phyloP scores from a whole-genome alignment of 192 early-diverging fungal genomes.

The Backusella sp. region DNA sequence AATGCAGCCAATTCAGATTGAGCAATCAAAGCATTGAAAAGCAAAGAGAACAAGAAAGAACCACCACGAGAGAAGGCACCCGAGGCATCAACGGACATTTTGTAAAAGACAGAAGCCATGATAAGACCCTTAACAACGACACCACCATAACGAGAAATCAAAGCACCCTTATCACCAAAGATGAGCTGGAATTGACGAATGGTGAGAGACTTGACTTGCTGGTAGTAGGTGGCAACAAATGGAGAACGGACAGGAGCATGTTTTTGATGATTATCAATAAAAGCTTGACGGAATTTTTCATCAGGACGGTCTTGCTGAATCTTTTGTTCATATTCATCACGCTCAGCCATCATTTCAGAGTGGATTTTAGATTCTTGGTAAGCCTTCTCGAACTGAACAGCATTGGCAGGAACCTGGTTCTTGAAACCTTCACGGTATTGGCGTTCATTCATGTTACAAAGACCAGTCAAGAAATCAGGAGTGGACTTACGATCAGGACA shows the following conservation, averaged over 20 bases:
- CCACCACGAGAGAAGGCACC: constrained; percentile 77
- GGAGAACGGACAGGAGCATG: constrained; percentile 46
- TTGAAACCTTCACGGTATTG: constrained; percentile 46
- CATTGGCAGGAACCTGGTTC: constrained; percentile 42
- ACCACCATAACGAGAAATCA: constrained; percentile 55
- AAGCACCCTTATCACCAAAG: constrained; percentile 34
- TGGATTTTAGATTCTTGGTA: constrained; percentile 43
- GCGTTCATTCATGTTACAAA: constrained; percentile 60
- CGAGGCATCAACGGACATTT: constrained; percentile 48
- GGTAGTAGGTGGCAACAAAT: constrained; percentile 56
- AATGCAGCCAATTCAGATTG: constrained; percentile 66
- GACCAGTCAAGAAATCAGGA: constrained; percentile 65
- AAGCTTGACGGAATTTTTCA: constrained; percentile 45
- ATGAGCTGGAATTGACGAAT: constrained; percentile 59
- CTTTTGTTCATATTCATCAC: constrained; percentile 35
- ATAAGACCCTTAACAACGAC: constrained; percentile 63
- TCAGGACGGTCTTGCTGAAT: constrained; percentile 31
- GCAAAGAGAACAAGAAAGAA: constrained; percentile 65
- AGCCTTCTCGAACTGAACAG: constrained; percentile 55
- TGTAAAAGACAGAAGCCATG: constrained; percentile 68
- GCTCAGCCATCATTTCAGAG: constrained; percentile 31
- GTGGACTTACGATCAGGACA: constrained; percentile 56
- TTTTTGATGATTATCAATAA: constrained; percentile 53
- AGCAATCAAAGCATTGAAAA: constrained; percentile 69
- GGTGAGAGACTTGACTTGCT: constrained; percentile 51